Evolutionary conservation across 495 filamentous ascomycete genomes (phyloP).

Genomic region (Lasiosphaeria hispida): DNA sequence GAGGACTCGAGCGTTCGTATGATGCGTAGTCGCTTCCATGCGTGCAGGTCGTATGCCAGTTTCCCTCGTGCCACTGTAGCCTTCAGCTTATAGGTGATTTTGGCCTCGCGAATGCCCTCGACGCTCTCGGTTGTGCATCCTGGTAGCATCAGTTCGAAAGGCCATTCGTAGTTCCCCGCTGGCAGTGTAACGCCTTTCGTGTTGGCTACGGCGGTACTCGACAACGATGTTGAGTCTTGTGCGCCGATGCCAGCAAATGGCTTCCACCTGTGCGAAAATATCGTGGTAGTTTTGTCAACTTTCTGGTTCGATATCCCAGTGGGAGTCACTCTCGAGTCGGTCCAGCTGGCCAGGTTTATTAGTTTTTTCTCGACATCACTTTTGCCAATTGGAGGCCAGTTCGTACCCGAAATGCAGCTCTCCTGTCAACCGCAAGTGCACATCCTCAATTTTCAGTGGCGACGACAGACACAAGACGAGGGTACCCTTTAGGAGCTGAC

Average conservation of each 20-base stretch:
- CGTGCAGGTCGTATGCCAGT: slow-evolving; percentile 74
- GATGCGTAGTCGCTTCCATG: slow-evolving; percentile 77
- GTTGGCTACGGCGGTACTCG: slow-evolving; percentile 5
- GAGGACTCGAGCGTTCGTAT: slow-evolving; percentile 81
- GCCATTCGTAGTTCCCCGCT: slow-evolving; percentile 85
- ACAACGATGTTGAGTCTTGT: not conserved
- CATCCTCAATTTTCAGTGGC: slow-evolving; percentile 65
- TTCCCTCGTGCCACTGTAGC: slow-evolving; percentile 79
- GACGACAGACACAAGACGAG: slow-evolving; percentile 73
- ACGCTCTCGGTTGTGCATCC: slow-evolving; percentile 81
- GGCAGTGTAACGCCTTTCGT: slow-evolving; percentile 58
- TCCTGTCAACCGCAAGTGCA: slow-evolving; percentile 70
- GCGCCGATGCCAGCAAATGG: slow-evolving; percentile 44
- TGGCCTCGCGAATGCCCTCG: slow-evolving; percentile 77
- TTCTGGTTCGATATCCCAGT: slow-evolving; percentile 49
- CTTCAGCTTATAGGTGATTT: slow-evolving; percentile 83
- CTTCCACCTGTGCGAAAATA: slow-evolving; percentile 47
- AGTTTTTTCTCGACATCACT: slow-evolving; percentile 6
- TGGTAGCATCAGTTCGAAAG: slow-evolving; percentile 75
- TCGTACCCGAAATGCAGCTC: slow-evolving; percentile 66
- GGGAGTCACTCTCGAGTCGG: slow-evolving; percentile 47
- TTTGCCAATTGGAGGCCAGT: not conserved
- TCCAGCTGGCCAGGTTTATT: slow-evolving; percentile 38
- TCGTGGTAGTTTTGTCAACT: slow-evolving; percentile 41
- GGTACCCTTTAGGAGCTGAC: slow-evolving; percentile 69